phyloP scores from a whole-genome alignment of 2,329 filamentous ascomycete species.

The Colletotrichum cordylinicola region DNA sequence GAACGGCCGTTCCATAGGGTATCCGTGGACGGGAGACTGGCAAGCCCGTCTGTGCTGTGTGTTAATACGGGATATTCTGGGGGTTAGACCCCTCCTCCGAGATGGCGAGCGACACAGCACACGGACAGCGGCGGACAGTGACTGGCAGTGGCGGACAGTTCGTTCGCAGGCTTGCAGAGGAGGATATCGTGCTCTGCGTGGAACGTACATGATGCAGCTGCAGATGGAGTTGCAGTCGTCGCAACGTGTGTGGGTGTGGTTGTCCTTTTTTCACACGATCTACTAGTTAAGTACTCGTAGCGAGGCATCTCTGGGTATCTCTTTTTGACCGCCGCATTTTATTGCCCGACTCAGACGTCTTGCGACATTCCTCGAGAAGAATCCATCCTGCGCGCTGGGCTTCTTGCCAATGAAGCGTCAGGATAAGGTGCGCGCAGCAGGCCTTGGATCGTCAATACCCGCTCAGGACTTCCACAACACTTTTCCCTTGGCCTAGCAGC shows the following conservation, averaged over 20 bases:
- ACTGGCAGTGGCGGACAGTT: constrained; percentile 1
- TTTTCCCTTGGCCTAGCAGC: not conserved
- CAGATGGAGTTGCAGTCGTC: not conserved
- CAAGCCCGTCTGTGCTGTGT: not conserved
- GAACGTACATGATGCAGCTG: not conserved
- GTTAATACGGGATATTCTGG: not conserved
- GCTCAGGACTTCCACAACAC: not conserved
- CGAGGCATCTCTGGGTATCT: not conserved
- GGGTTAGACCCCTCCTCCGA: not conserved
- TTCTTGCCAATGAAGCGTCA: not conserved
- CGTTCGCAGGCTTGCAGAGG: not conserved
- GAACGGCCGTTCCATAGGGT: not conserved
- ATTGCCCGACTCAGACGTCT: not conserved
- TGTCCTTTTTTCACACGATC: not conserved
- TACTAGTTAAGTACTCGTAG: not conserved
- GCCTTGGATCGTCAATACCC: constrained; percentile 6
- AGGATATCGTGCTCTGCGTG: not conserved
- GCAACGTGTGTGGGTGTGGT: not conserved
- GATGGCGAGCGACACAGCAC: not conserved
- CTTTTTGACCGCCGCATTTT: not conserved
- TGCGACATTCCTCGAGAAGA: not conserved
- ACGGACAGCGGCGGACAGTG: not conserved
- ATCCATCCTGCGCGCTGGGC: not conserved
- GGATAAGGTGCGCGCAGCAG: constrained; percentile 9
- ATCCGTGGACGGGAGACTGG: not conserved